Base-by-base conservation (phyloP, 306 rosid genomes). In the Biancaea sappan region DNA sequence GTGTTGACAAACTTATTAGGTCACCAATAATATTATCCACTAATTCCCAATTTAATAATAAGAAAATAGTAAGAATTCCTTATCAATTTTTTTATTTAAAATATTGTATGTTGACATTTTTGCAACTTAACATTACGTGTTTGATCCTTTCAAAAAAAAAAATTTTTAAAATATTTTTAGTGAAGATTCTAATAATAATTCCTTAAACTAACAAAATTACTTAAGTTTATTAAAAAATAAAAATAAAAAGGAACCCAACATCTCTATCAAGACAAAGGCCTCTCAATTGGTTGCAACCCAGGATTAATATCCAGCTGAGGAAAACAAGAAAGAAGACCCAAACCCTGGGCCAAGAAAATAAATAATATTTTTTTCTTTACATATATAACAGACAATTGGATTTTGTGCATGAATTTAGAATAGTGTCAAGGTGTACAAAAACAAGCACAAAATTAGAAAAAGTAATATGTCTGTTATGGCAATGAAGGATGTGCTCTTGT, bases 401-500 rank as follows among this genome's bases (percentile, higher is more conserved):
- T 48, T 35, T 35, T 57, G 52, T 38, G 44, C 10, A 59, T 21
- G 16, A 26, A 58, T 58, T 12, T 69, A 47, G 38, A 77, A 62
- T 13, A 59, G 28, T 47, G 58, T 46, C 13, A 52, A 34, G 32
- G 61, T 58, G 41, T 58, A 67, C 77, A 63, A 78, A 68, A 82
- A 62, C 18, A 50, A 78, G 73, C 80, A 78, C 69, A 54, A 63
- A 63, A 61, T 44, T 53, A 37, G 69, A 19, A 56, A 37, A 74
- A 63, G 51, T 72, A 71, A 63, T 59, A 41, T 77, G 35, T 71
- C 77, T 54, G 66, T 78, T 82, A 73, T 72, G 73, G 59, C 67
- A 57, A 72, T 56, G 59, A 21, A 61, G 77, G 31, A 71, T 63
- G 71, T 82, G 77, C 74, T 43, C 43, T 54, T 62, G 85, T 75